Conservation (phyloP, 2,329 filamentous ascomycete genomes). For the Aspergillus fructus region DNA sequence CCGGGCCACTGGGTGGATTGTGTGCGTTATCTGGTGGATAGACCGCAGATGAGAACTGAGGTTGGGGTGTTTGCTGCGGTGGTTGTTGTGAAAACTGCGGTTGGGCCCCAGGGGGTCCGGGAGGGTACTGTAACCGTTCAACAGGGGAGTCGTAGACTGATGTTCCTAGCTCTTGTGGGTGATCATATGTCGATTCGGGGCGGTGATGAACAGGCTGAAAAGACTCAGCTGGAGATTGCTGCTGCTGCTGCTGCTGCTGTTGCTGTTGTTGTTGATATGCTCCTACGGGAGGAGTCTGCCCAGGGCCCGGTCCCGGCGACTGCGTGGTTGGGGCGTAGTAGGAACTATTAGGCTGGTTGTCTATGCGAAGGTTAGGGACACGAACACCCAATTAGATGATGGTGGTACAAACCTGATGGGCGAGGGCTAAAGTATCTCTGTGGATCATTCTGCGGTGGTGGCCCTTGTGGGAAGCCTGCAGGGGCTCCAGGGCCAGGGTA, state of each 20-base stretch:
- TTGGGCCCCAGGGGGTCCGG: constrained; percentile 24
- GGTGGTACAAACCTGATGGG: constrained; percentile 36
- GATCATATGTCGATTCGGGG: constrained; percentile 67
- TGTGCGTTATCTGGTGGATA: constrained; percentile 39
- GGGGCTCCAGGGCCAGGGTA: constrained; percentile 32
- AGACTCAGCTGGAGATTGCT: constrained; percentile 46
- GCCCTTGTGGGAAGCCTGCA: constrained; percentile 34
- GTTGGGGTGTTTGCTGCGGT: constrained; percentile 30
- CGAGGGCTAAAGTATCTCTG: constrained; percentile 67
- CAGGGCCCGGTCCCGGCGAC: constrained; percentile 43
- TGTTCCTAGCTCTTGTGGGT: constrained; percentile 75
- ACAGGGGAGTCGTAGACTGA: constrained; percentile 75
- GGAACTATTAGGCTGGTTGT: constrained; percentile 47
- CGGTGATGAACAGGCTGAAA: constrained; percentile 50
- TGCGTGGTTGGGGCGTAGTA: constrained; percentile 56
- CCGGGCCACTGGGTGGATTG: constrained; percentile 20
- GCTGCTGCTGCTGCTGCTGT: constrained; percentile 42
- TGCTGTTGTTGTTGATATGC: constrained; percentile 22
- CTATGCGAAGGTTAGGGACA: constrained; percentile 27
- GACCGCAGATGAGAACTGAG: constrained; percentile 41
- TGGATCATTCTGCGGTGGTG: constrained; percentile 55
- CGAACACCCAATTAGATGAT: background rate
- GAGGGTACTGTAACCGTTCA: constrained; percentile 41
- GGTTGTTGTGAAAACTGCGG: constrained; percentile 35
- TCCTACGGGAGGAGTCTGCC: constrained; percentile 35